Evolutionary conservation across 31 red algal species (phyloP).

Genomic region (Odonthalia washingtoniensis): DNA sequence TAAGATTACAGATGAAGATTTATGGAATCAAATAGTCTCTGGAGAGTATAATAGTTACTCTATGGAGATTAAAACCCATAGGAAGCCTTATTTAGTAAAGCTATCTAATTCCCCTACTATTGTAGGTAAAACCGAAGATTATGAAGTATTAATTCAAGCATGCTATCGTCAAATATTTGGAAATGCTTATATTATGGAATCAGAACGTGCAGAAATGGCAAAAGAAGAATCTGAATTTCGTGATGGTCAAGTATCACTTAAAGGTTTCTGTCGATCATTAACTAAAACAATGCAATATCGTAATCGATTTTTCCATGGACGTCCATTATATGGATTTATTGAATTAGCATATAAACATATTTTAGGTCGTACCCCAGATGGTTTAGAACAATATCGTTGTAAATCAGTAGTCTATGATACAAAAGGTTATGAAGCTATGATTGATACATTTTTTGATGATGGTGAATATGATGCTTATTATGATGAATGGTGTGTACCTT

Average conservation of each 20-base stretch:
- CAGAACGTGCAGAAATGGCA: constrained; percentile 87
- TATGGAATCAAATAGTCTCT: too few species aligned
- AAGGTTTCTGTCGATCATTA: constrained; percentile 93
- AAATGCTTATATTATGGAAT: constrained; percentile 97
- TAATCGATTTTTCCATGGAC: constrained; percentile 90
- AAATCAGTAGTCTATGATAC: constrained; percentile 93
- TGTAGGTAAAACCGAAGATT: too few species aligned
- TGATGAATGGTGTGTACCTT: constrained; percentile 77
- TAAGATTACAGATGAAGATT: too few species aligned
- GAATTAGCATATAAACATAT: constrained; percentile 97
- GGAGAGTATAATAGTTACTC: too few species aligned
- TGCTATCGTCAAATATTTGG: constrained; percentile 90
- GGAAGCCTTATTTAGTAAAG: too few species aligned
- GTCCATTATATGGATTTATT: constrained; percentile 94
- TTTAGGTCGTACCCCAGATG: constrained; percentile 91
- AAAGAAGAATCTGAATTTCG: constrained; percentile 87
- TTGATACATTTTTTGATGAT: constrained; percentile 97
- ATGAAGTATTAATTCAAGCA: constrained; percentile 82
- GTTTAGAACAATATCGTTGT: constrained; percentile 80
- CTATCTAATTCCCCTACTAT: too few species aligned
- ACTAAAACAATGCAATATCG: constrained; percentile 91
- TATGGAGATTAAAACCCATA: too few species aligned
- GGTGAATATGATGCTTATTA: constrained; percentile 93
- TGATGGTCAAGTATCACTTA: constrained; percentile 78
- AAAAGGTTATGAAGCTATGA: constrained; percentile 90